Base-by-base conservation (phyloP, 2,329 filamentous ascomycete genomes). In the Cladosporium sp. region DNA sequence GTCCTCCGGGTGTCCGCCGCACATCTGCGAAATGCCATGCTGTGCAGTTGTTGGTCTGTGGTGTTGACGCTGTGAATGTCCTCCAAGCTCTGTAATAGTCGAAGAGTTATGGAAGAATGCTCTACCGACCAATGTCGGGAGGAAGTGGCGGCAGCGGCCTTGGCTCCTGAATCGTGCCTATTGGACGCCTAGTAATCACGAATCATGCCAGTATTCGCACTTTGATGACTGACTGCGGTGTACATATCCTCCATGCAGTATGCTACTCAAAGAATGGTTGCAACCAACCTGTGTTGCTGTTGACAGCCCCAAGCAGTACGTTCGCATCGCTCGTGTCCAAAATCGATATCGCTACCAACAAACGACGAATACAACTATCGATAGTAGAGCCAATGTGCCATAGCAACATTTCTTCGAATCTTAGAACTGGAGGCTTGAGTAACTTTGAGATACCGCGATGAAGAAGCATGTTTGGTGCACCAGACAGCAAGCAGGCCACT, bases 11-110 rank as follows among this genome's bases (percentile, higher is more conserved):
- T n/a, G n/a, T n/a, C n/a, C n/a, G n/a, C 32, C 13, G 54, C 21
- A 39, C 21, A 32, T 14, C 13, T 5, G 28, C 7, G 11, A 18
- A 32, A 21, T 32, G 18, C 4, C 30, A 21, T n/a, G n/a, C 28
- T 54, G 51, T 54, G 51, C 26, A 21, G 16, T 54, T 32, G 28
- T n/a, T 54, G 51, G 51, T 54, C 51, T 54, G 51, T 54, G 51
- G 7, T 54, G 10, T 30, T 14, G 10, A 54, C 11, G 39, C n/a
- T n/a, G 36, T 43, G 39, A 11, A 46, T 4, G n/a, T 8, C 39
- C 39, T 46, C 39, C n/a, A 21, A 11, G n/a, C n/a, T n/a, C 8
- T 5, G 10, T 5, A 3, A 46, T 21, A 46, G n/a, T 21, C n/a
- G n/a, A 23, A 10, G 39, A 46, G 10, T 21, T 3, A 8, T 46